Evolutionary conservation across 192 early-diverging fungal genomes (phyloP), one percentile per base, ranked within the genome.

Genomic region (Jimgerdemannia flammicorona): DNA sequence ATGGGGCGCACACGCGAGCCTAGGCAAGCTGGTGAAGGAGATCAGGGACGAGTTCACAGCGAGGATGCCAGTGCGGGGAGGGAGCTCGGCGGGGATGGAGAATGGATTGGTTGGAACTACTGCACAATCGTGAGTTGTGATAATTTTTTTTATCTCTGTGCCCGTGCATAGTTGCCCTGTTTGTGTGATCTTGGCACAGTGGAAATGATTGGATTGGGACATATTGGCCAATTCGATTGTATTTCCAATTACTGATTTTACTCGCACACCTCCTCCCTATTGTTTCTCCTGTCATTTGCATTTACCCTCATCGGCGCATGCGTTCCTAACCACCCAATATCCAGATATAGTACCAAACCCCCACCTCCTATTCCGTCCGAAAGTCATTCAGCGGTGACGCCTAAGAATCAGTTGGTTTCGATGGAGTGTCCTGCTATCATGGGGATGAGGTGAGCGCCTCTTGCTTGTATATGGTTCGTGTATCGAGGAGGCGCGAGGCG

Each of bases 21-120:
- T 91, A 18, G 89, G 90, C 3, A 78, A 76, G 66, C 72, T 90
- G 20, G 78, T 90, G 43, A 80, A 85, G 67, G 87, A 89, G n/a
- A 87, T 91, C 71, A 70, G 78, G 3, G 73, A 82, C 40, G 88
- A 85, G 59, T 82, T 82, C 43, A 75, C 72, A 67, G 79, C 77
- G 17, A 43, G 74, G 54, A 81, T 84, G 2, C 82, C 84, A 4
- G 78, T 80, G 40, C 70, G 75, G 20, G 65, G 77, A n/a, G 77
- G 71, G 6, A 73, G 73, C n/a, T 70, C 72, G 3, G 64, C 39
- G 43, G 54, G 40, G 29, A 43, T 41, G 3, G 81, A 79, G 14
- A 72, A 64, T 44, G 73, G 75, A 59, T 76, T 59, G 64, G 72
- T 43, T 4, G 72, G n/a, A 10, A 71, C 66, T 6, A 64, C 67